Conservation (phyloP, 352 stramenopile species). For the Globisporangium megalacanthum region DNA sequence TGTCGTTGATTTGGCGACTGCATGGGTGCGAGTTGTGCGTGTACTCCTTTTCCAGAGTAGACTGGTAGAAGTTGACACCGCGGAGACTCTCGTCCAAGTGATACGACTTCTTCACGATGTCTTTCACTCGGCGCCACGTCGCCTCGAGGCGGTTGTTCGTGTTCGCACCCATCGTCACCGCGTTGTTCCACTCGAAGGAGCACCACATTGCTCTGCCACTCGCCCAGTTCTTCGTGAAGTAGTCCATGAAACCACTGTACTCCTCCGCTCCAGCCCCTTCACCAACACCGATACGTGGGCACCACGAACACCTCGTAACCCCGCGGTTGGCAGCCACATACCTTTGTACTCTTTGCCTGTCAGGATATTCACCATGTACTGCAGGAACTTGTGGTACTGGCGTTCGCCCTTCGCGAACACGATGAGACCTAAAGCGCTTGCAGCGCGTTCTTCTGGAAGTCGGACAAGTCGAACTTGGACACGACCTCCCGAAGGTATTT, state of each 20-base stretch:
- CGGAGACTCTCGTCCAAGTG: not conserved
- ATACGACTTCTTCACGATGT: not conserved
- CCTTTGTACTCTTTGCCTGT: not conserved
- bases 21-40: not conserved
- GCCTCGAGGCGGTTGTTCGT: too few species aligned
- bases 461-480: not conserved
- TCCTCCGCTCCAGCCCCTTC: not conserved
- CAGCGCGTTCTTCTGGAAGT: not conserved
- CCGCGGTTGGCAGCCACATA: too few species aligned
- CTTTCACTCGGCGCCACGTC: too few species aligned
- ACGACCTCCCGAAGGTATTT: constrained; percentile 2
- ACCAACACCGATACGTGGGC: too few species aligned
- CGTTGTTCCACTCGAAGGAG: not conserved
- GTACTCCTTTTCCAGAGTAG: not conserved
- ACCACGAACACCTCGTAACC: too few species aligned
- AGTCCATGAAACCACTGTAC: not conserved
- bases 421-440: not conserved
- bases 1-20: not conserved
- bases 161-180: not conserved
- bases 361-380: not conserved
- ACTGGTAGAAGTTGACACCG: not conserved
- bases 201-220: not conserved
- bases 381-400: not conserved
- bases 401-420: not conserved
- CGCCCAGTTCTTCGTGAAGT: not conserved